Percentiles rank a stretch among this genome's conserved stretches.
These are phyloP conservation scores for Porogramme epimiltina DNA, from an alignment of 1,284 basidiomycete species.

Conservation along the genomic window DNA sequence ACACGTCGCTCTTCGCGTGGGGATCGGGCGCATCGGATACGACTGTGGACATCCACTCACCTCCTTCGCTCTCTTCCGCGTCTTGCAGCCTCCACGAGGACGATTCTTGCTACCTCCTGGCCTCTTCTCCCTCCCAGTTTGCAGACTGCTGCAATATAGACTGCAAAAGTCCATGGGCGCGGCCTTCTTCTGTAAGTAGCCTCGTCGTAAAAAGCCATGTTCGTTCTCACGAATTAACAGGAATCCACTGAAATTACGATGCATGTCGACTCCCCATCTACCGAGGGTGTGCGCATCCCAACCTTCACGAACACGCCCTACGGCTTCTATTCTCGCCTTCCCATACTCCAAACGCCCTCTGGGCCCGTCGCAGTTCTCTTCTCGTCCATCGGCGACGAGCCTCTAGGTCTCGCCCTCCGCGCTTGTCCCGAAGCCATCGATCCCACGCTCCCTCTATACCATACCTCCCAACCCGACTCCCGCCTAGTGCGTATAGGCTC, in stretches of 20 bases:
- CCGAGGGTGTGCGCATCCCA: neutral
- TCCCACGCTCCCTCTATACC: neutral
- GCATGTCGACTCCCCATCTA: neutral
- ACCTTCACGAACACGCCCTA: neutral
- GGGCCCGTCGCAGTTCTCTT: neutral
- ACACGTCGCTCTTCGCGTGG: slow-evolving; percentile 1
- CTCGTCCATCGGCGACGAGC: neutral
- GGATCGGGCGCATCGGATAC: neutral
- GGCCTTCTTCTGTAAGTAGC: too few species aligned
- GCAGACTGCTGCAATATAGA: neutral
- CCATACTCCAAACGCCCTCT: neutral
- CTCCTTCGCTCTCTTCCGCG: neutral
- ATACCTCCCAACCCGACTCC: neutral
- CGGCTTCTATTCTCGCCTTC: neutral
- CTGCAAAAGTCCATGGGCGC: neutral
- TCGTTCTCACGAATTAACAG: too few species aligned
- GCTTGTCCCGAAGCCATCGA: neutral
- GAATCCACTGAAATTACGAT: neutral
- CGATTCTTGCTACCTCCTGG: neutral
- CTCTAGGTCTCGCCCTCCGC: neutral
- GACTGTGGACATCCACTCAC: too few species aligned
- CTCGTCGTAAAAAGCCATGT: too few species aligned
- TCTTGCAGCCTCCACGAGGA: neutral
- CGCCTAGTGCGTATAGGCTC: neutral
- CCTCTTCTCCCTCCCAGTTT: neutral